These are phyloP conservation scores for Alternaria infectoria DNA, from an alignment of 2,329 filamentous ascomycete species.

Conservation along the genomic window DNA sequence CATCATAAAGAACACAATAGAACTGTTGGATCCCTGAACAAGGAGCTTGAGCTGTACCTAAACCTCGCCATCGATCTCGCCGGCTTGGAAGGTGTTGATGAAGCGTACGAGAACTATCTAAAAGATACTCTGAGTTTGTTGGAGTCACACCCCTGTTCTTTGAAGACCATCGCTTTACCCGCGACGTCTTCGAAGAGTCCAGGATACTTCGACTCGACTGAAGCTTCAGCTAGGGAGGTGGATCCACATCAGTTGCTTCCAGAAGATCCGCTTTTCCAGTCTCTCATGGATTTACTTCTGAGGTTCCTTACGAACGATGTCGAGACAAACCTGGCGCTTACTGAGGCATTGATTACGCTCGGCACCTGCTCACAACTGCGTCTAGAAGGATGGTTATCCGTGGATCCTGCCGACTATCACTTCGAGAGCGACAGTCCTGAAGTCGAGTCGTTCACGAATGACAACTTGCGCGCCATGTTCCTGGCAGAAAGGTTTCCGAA, in stretches of 20 bases:
- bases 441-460: slow-evolving; percentile 33
- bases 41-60: slow-evolving; percentile 76
- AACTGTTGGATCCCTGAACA: slow-evolving; percentile 75
- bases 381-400: slow-evolving; percentile 88
- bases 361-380: slow-evolving; percentile 84
- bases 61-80: slow-evolving; percentile 72
- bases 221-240: slow-evolving; percentile 66
- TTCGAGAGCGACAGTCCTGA: slow-evolving; percentile 37
- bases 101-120: slow-evolving; percentile 73
- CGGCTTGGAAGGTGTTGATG: slow-evolving; percentile 72
- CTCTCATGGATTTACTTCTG: slow-evolving; percentile 66
- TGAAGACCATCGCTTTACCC: slow-evolving; percentile 70
- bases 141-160: slow-evolving; percentile 75
- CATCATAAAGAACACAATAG: slow-evolving; percentile 62
- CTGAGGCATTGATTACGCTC: slow-evolving; percentile 80
- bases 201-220: slow-evolving; percentile 53
- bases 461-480: slow-evolving; percentile 41
- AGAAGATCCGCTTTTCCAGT: slow-evolving; percentile 63
- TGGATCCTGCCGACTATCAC: slow-evolving; percentile 63
- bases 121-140: slow-evolving; percentile 73
- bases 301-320: slow-evolving; percentile 90
- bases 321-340: slow-evolving; percentile 87
- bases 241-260: slow-evolving; percentile 65
- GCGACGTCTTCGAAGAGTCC: slow-evolving; percentile 62
- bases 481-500: slow-evolving; percentile 45